phyloP scores from a whole-genome alignment of 75 land plant species.

The Picea sitchensis region DNA sequence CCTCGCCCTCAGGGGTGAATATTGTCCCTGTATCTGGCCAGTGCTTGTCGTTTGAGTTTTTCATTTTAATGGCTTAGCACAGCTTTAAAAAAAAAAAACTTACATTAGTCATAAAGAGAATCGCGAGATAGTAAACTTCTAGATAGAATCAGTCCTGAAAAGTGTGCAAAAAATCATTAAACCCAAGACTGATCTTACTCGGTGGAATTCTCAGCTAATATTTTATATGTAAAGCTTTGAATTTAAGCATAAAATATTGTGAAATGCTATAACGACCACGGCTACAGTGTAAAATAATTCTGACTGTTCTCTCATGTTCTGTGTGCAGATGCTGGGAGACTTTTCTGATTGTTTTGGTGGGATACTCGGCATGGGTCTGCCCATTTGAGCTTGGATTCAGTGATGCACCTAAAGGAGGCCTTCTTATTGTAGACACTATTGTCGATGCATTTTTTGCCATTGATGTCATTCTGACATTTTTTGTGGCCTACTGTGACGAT shows the following conservation, averaged over 20 bases:
- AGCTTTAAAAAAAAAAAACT: no score
- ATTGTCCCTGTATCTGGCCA: no score
- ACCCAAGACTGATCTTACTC: neutral
- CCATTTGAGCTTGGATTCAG: conserved; percentile 35
- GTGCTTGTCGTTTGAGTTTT: no score
- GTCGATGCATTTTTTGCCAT: conserved; percentile 33
- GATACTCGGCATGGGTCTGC: conserved; percentile 36
- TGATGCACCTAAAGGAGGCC: conserved; percentile 16
- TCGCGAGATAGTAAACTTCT: no score
- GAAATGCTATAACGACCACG: neutral
- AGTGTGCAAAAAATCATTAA: neutral
- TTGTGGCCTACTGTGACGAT: conserved; percentile 26
- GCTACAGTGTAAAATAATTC: neutral
- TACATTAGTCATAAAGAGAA: no score
- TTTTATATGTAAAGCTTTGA: neutral
- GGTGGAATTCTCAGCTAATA: neutral
- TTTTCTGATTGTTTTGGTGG: conserved; percentile 28
- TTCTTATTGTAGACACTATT: conserved; percentile 20
- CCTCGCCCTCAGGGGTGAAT: no score
- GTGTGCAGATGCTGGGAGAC: conserved; percentile 27
- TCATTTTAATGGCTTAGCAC: no score
- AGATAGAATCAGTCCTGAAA: neutral
- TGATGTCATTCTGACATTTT: conserved; percentile 30
- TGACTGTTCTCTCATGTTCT: neutral
- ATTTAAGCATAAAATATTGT: neutral